A percentile compares a stretch with the other conserved stretches of the same genome.
phyloP scores from a whole-genome alignment of 1,284 basidiomycete genomes.

The Cutaneotrichosporon dermatis region DNA sequence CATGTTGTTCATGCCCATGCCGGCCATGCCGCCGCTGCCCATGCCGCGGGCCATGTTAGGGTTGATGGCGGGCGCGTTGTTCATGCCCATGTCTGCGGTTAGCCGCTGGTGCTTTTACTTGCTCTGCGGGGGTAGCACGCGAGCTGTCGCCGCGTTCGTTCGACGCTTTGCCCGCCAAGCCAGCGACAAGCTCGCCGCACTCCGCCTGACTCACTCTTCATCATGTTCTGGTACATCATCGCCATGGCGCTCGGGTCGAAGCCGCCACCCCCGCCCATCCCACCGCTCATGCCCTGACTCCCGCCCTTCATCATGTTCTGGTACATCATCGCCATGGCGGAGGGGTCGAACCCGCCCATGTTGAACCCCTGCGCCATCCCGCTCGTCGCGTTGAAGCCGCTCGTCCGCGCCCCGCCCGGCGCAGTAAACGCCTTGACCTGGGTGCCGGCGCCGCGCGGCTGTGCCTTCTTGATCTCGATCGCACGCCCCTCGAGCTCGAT shows the following conservation, averaged over 20 bases:
- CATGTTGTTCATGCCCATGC: slow-evolving; percentile 11
- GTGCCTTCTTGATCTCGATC: slow-evolving; percentile 93
- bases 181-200: neutral
- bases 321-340: slow-evolving; percentile 56
- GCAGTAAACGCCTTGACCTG: slow-evolving; percentile 42
- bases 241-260: slow-evolving; percentile 55
- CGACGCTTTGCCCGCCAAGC: too few species aligned
- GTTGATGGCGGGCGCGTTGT: slow-evolving; percentile 46
- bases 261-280: slow-evolving; percentile 6
- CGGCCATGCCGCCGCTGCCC: slow-evolving; percentile 17
- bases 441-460: slow-evolving; percentile 59
- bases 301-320: slow-evolving; percentile 52
- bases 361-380: slow-evolving; percentile 17
- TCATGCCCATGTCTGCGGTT: slow-evolving; percentile 33
- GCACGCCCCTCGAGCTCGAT: slow-evolving; percentile 89
- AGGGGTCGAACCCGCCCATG: slow-evolving; percentile 51
- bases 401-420: slow-evolving; percentile 24
- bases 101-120: too few species aligned
- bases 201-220: slow-evolving; percentile 31
- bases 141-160: too few species aligned
- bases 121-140: too few species aligned
- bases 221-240: slow-evolving; percentile 56
- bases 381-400: slow-evolving; percentile 18
- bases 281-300: slow-evolving; percentile 18
- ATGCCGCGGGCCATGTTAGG: slow-evolving; percentile 39